Conservation (phyloP, 2,329 filamentous ascomycete species). For the Stachybotrys chartarum region DNA sequence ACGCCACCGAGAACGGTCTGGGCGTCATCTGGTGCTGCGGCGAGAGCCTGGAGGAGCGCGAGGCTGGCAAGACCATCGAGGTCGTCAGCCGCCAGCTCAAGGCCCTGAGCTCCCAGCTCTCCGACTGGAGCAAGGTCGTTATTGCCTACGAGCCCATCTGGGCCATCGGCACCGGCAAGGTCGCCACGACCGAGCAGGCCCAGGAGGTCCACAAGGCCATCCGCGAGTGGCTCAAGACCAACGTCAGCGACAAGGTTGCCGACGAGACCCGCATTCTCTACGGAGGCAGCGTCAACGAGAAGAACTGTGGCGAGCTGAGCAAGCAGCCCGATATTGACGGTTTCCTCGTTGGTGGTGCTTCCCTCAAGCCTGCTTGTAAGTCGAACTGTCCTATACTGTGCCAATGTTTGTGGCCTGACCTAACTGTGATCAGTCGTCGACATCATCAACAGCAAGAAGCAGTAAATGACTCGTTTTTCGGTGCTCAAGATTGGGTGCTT, state of each 20-base stretch:
- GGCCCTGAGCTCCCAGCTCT: slow-evolving; percentile 68
- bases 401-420: not conserved
- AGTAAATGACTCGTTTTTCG: slow-evolving; percentile 25
- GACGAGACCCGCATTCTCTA: slow-evolving; percentile 93
- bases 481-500: not conserved
- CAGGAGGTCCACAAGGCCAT: slow-evolving; percentile 93
- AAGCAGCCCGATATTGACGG: slow-evolving; percentile 95
- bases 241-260: slow-evolving; percentile 67
- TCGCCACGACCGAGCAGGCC: slow-evolving; percentile 80
- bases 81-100: slow-evolving; percentile 80
- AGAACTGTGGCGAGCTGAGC: slow-evolving; percentile 91
- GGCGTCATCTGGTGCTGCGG: slow-evolving; percentile 96
- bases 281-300: slow-evolving; percentile 92
- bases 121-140: slow-evolving; percentile 91
- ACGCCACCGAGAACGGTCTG: slow-evolving; percentile 77
- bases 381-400: slow-evolving; percentile 9
- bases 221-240: slow-evolving; percentile 76
- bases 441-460: slow-evolving; percentile 49
- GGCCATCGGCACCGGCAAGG: slow-evolving; percentile 91
- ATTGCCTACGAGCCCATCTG: slow-evolving; percentile 99
- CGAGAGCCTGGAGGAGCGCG: slow-evolving; percentile 89
- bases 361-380: slow-evolving; percentile 92
- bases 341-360: slow-evolving; percentile 93
- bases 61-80: slow-evolving; percentile 76
- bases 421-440: slow-evolving; percentile 39